Conservation (phyloP, 495 filamentous ascomycete species). For the Amorphotheca resinae region DNA sequence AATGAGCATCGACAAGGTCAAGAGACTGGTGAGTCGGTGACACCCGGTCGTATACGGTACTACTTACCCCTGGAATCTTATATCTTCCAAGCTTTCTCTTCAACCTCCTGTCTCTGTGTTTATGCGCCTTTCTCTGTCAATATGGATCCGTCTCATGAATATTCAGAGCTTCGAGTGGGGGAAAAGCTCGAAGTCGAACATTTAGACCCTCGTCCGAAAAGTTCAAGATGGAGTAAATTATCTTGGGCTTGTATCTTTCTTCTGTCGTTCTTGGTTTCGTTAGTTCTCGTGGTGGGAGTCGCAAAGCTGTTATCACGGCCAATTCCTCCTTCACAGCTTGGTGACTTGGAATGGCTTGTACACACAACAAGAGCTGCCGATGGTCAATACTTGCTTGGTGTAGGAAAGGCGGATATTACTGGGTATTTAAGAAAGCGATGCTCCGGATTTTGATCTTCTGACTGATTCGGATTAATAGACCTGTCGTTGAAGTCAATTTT, state of each 20-base stretch:
- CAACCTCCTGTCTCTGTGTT: not conserved
- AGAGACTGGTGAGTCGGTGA: not conserved
- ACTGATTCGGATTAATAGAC: conserved; percentile 23
- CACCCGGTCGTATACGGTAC: too few species aligned
- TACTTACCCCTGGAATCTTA: too few species aligned
- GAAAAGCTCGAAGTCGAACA: conserved; percentile 8
- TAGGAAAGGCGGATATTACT: conserved; percentile 91
- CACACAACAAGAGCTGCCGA: conserved; percentile 10
- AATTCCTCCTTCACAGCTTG: not conserved
- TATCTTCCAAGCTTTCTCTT: not conserved
- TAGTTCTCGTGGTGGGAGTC: not conserved
- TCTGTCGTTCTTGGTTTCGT: conserved; percentile 2
- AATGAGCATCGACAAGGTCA: not conserved
- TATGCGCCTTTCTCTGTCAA: too few species aligned
- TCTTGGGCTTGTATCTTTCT: not conserved
- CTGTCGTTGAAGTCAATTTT: conserved; percentile 40
- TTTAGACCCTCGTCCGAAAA: not conserved
- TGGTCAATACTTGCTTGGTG: conserved; percentile 58
- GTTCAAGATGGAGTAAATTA: not conserved
- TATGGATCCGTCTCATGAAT: conserved; percentile 4
- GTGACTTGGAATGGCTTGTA: conserved; percentile 1
- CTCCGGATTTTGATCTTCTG: not conserved
- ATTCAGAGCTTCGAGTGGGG: conserved; percentile 4
- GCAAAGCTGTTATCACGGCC: not conserved
- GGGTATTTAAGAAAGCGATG: conserved; percentile 28